These are phyloP conservation scores for Trametes gibbosa DNA, from an alignment of 768 basidiomycete genomes.

Conservation along the genomic window DNA sequence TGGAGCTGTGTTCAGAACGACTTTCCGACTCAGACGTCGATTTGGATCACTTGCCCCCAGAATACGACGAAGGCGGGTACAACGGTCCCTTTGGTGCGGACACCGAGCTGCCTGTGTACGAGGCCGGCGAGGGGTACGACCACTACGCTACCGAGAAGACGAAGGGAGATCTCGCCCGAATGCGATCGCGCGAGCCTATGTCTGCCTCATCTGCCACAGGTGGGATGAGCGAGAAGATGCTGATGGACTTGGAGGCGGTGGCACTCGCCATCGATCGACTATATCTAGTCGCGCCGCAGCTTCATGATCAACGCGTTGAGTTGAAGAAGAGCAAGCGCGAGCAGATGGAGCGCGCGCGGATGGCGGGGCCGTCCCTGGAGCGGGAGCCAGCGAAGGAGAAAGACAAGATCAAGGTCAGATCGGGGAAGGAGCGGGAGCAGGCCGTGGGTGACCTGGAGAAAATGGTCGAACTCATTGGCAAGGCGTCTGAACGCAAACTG, in stretches of 20 bases:
- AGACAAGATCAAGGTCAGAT: conserved; percentile 18
- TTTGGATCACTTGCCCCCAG: conserved; percentile 27
- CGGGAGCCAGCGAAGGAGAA: conserved; percentile 33
- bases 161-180: conserved; percentile 7
- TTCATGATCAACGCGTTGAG: conserved; percentile 92
- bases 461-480: conserved; percentile 69
- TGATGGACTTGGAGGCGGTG: conserved; percentile 81
- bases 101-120: conserved; percentile 30
- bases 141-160: conserved; percentile 4
- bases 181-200: background rate
- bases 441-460: conserved; percentile 58
- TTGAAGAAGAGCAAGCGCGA: conserved; percentile 67
- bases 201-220: background rate
- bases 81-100: conserved; percentile 8
- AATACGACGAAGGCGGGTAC: conserved; percentile 30
- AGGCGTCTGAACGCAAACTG: conserved; percentile 65
- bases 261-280: conserved; percentile 87
- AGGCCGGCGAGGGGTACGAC: conserved; percentile 17
- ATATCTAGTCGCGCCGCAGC: conserved; percentile 81
- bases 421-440: conserved; percentile 48
- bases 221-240: conserved; percentile 73
- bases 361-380: conserved; percentile 33
- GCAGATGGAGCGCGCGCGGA: conserved; percentile 70
- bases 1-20: conserved; percentile 63
- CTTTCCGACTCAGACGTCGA: background rate